Conservation (phyloP, 352 stramenopile species). For the Phytopythium cucurbitacearum region DNA sequence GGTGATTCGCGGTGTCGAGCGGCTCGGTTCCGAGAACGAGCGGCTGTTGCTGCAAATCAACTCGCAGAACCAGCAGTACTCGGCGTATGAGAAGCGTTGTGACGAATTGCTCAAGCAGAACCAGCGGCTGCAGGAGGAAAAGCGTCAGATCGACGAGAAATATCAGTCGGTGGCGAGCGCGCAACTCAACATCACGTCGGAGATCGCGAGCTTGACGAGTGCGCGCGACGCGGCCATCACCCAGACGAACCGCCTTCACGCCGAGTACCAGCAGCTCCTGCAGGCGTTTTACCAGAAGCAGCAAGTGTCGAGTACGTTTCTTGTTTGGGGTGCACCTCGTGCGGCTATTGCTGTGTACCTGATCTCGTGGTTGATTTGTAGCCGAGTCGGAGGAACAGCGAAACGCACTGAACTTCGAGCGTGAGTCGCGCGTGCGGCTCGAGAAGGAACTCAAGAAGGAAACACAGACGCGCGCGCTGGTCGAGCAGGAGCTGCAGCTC, state of each 20-base stretch:
- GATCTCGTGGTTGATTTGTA: neutral
- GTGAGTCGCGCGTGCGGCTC: slow-evolving; percentile 40
- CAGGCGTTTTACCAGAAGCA: slow-evolving; percentile 74
- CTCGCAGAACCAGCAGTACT: slow-evolving; percentile 73
- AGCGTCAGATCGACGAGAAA: slow-evolving; percentile 51
- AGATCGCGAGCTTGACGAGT: slow-evolving; percentile 53
- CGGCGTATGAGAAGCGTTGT: slow-evolving; percentile 62
- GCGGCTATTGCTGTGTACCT: neutral
- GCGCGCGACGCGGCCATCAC: slow-evolving; percentile 63
- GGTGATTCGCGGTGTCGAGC: slow-evolving; percentile 68
- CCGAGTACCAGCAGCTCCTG: slow-evolving; percentile 71
- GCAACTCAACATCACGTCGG: slow-evolving; percentile 45
- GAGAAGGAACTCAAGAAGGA: slow-evolving; percentile 67
- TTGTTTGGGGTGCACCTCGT: neutral
- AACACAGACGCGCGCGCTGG: slow-evolving; percentile 44
- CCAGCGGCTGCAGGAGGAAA: slow-evolving; percentile 61
- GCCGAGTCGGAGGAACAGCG: slow-evolving; percentile 50
- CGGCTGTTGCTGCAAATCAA: slow-evolving; percentile 71
- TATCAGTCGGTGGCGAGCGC: slow-evolving; percentile 52
- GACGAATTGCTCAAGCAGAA: slow-evolving; percentile 63
- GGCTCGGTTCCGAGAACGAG: slow-evolving; percentile 70
- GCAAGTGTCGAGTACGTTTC: slow-evolving; percentile 37
- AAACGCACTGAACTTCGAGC: slow-evolving; percentile 60
- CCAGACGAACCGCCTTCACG: slow-evolving; percentile 67
- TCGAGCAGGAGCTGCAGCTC: slow-evolving; percentile 64